phyloP scores from a whole-genome alignment of 176 grass and related monocot genomes.

The Rhipidocladum racemiflorum region DNA sequence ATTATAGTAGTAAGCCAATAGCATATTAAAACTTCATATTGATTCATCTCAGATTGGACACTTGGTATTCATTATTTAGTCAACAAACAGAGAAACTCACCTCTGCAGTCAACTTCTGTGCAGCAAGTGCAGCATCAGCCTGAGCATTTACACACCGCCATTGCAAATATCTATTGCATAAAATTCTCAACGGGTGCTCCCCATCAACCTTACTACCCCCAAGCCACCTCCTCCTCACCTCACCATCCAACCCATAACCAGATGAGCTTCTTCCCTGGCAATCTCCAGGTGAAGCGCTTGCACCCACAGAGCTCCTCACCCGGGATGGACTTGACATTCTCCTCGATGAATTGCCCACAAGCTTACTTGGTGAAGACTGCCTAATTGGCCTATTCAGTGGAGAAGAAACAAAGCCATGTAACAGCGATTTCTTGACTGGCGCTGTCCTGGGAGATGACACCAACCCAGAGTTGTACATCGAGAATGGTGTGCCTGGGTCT shows the following conservation, averaged over 20 bases:
- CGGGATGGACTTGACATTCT: conserved; percentile 63
- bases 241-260: conserved; percentile 42
- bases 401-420: conserved; percentile 46
- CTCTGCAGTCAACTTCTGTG: conserved; percentile 64
- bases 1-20: background rate
- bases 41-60: background rate
- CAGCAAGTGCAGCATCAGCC: conserved; percentile 47
- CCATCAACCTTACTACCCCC: conserved; percentile 63
- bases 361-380: conserved; percentile 54
- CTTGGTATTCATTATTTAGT: conserved; percentile 3
- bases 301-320: conserved; percentile 35
- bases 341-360: conserved; percentile 40
- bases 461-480: conserved; percentile 27
- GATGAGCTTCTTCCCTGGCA: conserved; percentile 53
- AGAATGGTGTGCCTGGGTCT: conserved; percentile 51
- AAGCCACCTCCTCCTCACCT: conserved; percentile 65
- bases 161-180: conserved; percentile 69
- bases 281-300: conserved; percentile 4
- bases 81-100: conserved; percentile 46
- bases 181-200: conserved; percentile 72
- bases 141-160: conserved; percentile 83
- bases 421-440: conserved; percentile 51
- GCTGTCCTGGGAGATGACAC: conserved; percentile 44
- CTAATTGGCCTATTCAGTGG: conserved; percentile 48
- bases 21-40: background rate